phyloP scores from a whole-genome alignment of 1,139 yeast genomes.

The Blastobotrys raffinosifermentans region DNA sequence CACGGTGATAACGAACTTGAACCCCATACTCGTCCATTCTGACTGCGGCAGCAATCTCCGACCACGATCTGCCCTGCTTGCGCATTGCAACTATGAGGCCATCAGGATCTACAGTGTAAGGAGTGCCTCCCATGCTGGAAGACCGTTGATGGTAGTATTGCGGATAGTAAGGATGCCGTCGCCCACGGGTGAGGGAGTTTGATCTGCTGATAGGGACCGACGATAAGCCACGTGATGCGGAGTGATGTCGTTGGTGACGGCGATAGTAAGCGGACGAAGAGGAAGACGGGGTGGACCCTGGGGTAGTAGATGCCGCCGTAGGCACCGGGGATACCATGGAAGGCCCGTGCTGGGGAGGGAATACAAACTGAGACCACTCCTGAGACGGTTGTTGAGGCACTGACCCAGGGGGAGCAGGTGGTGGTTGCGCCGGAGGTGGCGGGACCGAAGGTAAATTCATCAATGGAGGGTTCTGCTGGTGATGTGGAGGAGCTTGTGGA shows the following conservation, averaged over 20 bases:
- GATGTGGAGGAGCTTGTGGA: background rate
- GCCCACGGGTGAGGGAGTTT: background rate
- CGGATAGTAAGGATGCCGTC: conserved; percentile 1
- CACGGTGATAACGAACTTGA: conserved; percentile 16
- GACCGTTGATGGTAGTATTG: background rate
- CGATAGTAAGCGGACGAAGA: background rate
- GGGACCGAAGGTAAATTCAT: too few species aligned
- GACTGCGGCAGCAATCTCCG: conserved; percentile 19
- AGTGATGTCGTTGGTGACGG: background rate
- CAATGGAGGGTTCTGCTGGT: too few species aligned
- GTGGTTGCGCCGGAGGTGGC: too few species aligned
- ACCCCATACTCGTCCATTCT: conserved; percentile 14
- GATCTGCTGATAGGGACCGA: conserved; percentile 1
- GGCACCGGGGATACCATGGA: too few species aligned
- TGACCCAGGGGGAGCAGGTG: too few species aligned
- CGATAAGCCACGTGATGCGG: background rate
- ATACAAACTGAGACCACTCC: too few species aligned
- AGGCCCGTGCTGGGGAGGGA: too few species aligned
- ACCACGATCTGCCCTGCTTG: conserved; percentile 20
- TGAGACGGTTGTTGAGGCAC: too few species aligned
- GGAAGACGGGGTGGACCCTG: conserved; percentile 8
- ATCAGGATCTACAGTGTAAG: background rate
- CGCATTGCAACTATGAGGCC: background rate
- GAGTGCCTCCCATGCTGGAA: background rate
- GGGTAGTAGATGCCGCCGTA: conserved; percentile 10